phyloP scores from a whole-genome alignment of 2,329 filamentous ascomycete species.

The Hyphodiscus sp. region DNA sequence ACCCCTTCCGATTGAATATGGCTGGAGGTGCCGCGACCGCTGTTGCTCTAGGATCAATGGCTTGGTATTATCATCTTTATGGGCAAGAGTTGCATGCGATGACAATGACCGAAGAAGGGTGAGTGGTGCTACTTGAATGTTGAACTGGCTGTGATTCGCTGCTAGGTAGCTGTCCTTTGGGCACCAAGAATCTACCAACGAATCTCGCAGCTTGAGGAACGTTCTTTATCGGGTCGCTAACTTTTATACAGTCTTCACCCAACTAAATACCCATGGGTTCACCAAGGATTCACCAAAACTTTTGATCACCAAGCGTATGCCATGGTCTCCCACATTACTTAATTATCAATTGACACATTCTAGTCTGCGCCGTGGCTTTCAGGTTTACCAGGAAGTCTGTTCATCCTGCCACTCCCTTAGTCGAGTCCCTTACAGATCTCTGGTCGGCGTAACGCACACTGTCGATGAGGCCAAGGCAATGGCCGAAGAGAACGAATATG shows the following conservation, averaged over 20 bases:
- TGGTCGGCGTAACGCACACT: conserved; percentile 88
- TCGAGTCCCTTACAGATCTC: conserved; percentile 85
- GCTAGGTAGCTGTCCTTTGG: conserved; percentile 5
- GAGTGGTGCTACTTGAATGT: conserved; percentile 39
- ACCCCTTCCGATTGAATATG: conserved; percentile 76
- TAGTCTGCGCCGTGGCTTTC: conserved; percentile 96
- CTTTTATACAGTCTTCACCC: conserved; percentile 67
- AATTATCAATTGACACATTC: conserved; percentile 21
- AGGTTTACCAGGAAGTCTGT: conserved; percentile 98
- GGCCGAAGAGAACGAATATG: conserved; percentile 98
- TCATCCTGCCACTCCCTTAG: conserved; percentile 93
- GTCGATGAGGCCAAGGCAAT: conserved; percentile 96
- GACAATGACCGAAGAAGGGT: conserved; percentile 97
- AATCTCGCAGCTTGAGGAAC: background rate
- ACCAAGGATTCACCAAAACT: conserved; percentile 85
- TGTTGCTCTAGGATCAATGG: conserved; percentile 80
- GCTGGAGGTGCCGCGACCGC: conserved; percentile 82
- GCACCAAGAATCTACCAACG: background rate
- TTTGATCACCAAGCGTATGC: conserved; percentile 95
- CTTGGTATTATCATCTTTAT: conserved; percentile 97
- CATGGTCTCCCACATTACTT: conserved; percentile 7
- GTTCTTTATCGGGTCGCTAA: conserved; percentile 24
- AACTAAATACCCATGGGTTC: conserved; percentile 92
- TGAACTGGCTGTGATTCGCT: conserved; percentile 9
- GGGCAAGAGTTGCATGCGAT: conserved; percentile 80